Base-by-base conservation (phyloP, 1,139 yeast genomes). In the Debaryomyces subglobosus region DNA sequence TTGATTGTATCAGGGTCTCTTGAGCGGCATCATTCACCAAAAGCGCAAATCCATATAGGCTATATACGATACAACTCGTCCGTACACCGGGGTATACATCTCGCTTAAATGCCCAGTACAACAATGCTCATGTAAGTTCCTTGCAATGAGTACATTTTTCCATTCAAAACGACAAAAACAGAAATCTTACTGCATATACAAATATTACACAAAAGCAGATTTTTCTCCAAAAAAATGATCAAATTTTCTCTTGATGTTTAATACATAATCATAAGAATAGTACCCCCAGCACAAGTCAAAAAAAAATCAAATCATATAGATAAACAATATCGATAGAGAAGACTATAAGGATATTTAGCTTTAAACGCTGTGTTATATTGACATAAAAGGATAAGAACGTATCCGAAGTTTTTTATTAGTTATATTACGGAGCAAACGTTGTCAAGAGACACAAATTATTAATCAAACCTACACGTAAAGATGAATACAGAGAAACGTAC, bases 191-290 rank as follows among this genome's bases (percentile, higher is more conserved):
- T 40, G 43, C 29, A 40, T 40, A 40, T 30, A 40, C 25, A 8
- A 5, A 30, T 4, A 21, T 30, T 20, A 30, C 43, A 40, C 43
- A 40, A 40, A 40, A 21, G 30, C 10, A 20, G 36, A 8, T 18
- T 30, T 40, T 40, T 40, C 33, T 40, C 35, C 35, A 40, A 32
- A 40, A 30, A 30, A 40, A 40, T 40, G 43, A 40, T 40, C 43
- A 40, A 40, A 40, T 40, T 40, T 40, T 40, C 43, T 30, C n/a
- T 21, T 30, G 21, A 38, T 13, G 27, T 30, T 20, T 25, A 15
- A n/a, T 35, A 20, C 21, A 20, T 21, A 27, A 35, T 35, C 20
- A 35, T 35, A 35, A 35, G 38, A 21, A 35, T 20, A 35, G 21
- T 20, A 35, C 38, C 38, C 38, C 38, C 15, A 35, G 25, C 12